Percentiles rank a stretch among this genome's conserved stretches.
Evolutionary conservation across 2,329 filamentous ascomycete species (phyloP).

Genomic region (Thelonectria blattea): DNA sequence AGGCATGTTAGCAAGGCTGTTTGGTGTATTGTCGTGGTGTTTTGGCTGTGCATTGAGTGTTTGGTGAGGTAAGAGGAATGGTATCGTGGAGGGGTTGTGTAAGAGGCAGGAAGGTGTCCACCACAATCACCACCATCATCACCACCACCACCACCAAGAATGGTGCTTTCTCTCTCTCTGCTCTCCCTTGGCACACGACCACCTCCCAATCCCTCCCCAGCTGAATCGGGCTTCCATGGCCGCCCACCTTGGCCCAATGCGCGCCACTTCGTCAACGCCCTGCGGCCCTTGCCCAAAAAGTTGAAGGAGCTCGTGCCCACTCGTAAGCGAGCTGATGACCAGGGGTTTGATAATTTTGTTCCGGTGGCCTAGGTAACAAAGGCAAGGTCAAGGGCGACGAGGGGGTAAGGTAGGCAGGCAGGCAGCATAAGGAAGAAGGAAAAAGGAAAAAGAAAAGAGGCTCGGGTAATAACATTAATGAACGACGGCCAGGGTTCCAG

Average conservation of each 20-base stretch:
- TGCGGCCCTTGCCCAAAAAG: slow-evolving; percentile 1
- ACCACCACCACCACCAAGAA: neutral
- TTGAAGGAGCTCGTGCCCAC: slow-evolving; percentile 13
- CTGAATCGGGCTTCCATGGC: neutral
- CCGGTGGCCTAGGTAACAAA: slow-evolving; percentile 21
- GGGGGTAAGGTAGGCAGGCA: too few relatives aligned
- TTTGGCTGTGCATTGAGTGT: neutral
- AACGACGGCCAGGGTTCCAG: slow-evolving; percentile 2
- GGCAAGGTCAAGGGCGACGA: neutral
- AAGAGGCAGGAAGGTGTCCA: neutral
- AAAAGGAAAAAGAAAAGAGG: slow-evolving; percentile 10
- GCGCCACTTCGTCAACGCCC: slow-evolving; percentile 1
- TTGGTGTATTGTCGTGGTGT: slow-evolving; percentile 3
- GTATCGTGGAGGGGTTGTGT: neutral
- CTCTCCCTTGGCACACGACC: neutral
- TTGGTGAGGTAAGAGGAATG: too few relatives aligned
- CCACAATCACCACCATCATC: neutral
- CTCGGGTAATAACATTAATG: neutral
- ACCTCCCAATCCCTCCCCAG: too few relatives aligned
- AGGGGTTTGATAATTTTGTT: slow-evolving; percentile 16
- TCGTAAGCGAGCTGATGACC: slow-evolving; percentile 17
- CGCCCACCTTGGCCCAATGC: neutral
- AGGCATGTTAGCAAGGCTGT: slow-evolving; percentile 23
- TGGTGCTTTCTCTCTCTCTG: neutral
- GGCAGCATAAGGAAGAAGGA: neutral